Evolutionary conservation across 2,329 filamentous ascomycete genomes (phyloP).

Genomic region (Xylaria sp.): DNA sequence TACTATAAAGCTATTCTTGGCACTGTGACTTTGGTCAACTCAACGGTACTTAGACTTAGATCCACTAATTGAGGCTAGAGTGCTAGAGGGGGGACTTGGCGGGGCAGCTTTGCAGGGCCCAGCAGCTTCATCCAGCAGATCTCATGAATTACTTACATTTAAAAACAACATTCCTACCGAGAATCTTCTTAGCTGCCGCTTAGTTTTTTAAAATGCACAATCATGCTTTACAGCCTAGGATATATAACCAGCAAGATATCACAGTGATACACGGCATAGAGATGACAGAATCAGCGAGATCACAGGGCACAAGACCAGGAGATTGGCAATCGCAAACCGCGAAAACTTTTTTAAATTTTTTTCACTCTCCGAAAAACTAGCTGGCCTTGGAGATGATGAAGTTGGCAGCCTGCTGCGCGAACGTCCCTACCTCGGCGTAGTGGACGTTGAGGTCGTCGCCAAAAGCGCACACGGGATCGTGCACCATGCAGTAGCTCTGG

Average conservation of each 20-base stretch:
- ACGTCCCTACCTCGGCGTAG: conserved; percentile 30
- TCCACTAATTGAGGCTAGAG: too few relatives aligned
- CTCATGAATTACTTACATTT: too few relatives aligned
- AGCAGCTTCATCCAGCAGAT: too few relatives aligned
- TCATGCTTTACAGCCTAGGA: not conserved
- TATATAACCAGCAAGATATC: not conserved
- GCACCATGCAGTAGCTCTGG: conserved; percentile 30
- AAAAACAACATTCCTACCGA: too few relatives aligned
- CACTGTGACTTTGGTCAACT: not conserved
- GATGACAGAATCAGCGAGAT: not conserved
- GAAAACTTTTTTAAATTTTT: not conserved
- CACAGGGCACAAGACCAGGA: not conserved
- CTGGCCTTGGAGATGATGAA: conserved; percentile 24
- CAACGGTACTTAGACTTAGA: not conserved
- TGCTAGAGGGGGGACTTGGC: too few relatives aligned
- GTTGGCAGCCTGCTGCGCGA: conserved; percentile 18
- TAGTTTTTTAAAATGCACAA: not conserved
- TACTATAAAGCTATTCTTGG: not conserved
- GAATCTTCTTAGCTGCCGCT: not conserved
- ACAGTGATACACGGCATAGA: not conserved
- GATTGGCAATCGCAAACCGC: not conserved
- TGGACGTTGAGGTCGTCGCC: conserved; percentile 26
- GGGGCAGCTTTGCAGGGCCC: too few relatives aligned
- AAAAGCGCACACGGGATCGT: conserved; percentile 32
- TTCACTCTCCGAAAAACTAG: not conserved